Conservation (phyloP, 73 alveolate species). For the Urostyla sp. region DNA sequence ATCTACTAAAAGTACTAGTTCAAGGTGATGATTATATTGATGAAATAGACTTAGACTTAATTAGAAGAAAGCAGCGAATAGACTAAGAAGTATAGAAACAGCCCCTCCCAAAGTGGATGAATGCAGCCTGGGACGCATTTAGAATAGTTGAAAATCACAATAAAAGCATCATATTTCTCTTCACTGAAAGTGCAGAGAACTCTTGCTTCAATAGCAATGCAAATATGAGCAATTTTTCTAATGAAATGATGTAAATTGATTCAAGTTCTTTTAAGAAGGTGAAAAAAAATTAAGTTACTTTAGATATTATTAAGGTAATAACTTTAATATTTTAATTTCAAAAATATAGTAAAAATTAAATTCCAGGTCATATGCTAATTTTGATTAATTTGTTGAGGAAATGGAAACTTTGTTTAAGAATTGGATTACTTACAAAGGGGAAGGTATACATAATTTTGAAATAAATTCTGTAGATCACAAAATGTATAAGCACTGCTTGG, state of each 20-base stretch:
- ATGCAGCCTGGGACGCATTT: slow-evolving; percentile 66
- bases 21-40: slow-evolving; percentile 48
- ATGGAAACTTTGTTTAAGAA: slow-evolving; percentile 47
- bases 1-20: slow-evolving; percentile 4
- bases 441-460: not conserved
- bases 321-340: not conserved
- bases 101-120: slow-evolving; percentile 62
- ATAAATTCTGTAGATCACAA: slow-evolving; percentile 3
- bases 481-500: slow-evolving; percentile 43
- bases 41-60: slow-evolving; percentile 30
- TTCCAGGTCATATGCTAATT: not conserved
- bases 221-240: slow-evolving; percentile 46
- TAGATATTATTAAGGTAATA: slow-evolving; percentile 58
- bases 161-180: slow-evolving; percentile 63
- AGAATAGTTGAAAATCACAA: slow-evolving; percentile 60
- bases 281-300: too few species aligned
- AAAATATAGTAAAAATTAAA: slow-evolving; percentile 40
- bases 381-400: slow-evolving; percentile 64
- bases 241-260: slow-evolving; percentile 27
- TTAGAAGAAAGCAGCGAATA: slow-evolving; percentile 10
- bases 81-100: slow-evolving; percentile 18
- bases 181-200: slow-evolving; percentile 53
- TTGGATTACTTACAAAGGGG: slow-evolving; percentile 60
- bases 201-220: too few species aligned
- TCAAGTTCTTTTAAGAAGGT: too few species aligned